These are phyloP conservation scores for Isabelozyma heimii DNA, from an alignment of 805 yeast species.

Conservation along the genomic window DNA sequence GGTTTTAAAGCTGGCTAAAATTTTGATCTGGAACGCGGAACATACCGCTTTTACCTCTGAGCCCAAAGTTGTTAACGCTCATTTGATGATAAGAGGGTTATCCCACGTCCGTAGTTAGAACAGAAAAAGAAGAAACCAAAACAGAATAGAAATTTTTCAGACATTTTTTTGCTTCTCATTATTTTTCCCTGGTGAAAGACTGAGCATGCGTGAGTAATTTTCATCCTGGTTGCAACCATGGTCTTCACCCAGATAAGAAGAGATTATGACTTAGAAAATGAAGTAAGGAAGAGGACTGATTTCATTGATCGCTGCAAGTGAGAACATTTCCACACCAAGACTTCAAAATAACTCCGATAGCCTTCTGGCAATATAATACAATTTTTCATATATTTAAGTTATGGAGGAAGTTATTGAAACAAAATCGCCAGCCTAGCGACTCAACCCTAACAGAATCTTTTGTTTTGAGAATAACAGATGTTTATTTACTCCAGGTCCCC, in stretches of 20 bases:
- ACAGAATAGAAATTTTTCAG: slow-evolving; percentile 1
- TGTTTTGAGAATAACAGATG: no score
- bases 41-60: slow-evolving; percentile 12
- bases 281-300: not conserved
- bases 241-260: not conserved
- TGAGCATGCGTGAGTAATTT: not conserved
- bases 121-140: slow-evolving; percentile 1
- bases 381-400: no score
- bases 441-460: no score
- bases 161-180: not conserved
- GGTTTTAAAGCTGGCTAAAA: slow-evolving; percentile 83
- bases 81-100: slow-evolving; percentile 6
- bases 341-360: no score
- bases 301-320: no score
- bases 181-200: not conserved
- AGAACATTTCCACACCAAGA: no score
- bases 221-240: not conserved
- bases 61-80: slow-evolving; percentile 26
- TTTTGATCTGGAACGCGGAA: slow-evolving; percentile 20
- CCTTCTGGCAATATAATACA: no score
- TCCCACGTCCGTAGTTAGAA: slow-evolving; percentile 6
- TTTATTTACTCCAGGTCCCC: not conserved
- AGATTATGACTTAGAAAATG: not conserved
- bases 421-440: no score
- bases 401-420: no score